phyloP scores from a whole-genome alignment of 2,329 filamentous ascomycete genomes.

The Trichoderma sp. region DNA sequence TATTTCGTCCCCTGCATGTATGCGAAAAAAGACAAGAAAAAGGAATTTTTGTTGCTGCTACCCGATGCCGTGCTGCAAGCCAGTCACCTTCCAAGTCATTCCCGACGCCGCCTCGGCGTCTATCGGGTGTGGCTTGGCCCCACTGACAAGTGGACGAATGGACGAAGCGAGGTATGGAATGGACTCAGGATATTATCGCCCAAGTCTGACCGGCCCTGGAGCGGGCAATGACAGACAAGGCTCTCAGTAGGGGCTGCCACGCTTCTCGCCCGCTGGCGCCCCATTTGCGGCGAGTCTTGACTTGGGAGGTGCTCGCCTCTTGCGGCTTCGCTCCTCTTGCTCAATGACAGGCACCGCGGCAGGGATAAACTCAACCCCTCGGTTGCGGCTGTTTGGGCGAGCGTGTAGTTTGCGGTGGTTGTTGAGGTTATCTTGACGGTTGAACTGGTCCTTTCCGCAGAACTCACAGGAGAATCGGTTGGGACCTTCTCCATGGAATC shows the following conservation, averaged over 20 bases:
- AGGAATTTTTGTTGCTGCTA: not conserved
- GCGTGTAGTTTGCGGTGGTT: conserved; percentile 43
- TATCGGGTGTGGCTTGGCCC: conserved; percentile 12
- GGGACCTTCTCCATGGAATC: conserved; percentile 39
- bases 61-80: not conserved
- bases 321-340: conserved; percentile 40
- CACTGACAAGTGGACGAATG: not conserved
- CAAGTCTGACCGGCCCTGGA: not conserved
- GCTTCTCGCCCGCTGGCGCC: conserved; percentile 27
- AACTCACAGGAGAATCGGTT: conserved; percentile 42
- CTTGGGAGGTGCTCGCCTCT: conserved; percentile 39
- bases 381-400: conserved; percentile 39
- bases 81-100: not conserved
- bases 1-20: not conserved
- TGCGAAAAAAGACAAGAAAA: not conserved
- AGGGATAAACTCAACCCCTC: conserved; percentile 40
- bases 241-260: conserved; percentile 18
- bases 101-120: conserved; percentile 11
- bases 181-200: not conserved
- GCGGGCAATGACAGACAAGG: not conserved
- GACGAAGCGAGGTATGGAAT: not conserved
- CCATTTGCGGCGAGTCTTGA: conserved; percentile 29
- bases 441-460: conserved; percentile 43
- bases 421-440: conserved; percentile 42
- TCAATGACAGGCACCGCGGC: conserved; percentile 41